These are phyloP conservation scores for Albizia julibrissin DNA, from an alignment of 306 rosid species.

Conservation along the genomic window DNA sequence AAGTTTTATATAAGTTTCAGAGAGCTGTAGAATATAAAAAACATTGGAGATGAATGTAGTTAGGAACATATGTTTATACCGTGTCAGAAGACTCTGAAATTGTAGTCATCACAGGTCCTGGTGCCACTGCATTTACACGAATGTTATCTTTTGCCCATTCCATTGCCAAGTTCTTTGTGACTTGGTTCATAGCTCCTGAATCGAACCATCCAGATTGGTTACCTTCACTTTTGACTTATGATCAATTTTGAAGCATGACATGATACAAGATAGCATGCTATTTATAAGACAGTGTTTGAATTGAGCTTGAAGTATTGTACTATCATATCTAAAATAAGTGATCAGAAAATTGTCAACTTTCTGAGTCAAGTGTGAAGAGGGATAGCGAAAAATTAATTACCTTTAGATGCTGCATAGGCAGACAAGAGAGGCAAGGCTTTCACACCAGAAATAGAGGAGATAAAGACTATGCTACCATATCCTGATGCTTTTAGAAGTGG, in stretches of 20 bases:
- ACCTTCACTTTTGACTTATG: background rate
- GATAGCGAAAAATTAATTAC: background rate
- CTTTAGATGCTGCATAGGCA: conserved; percentile 66
- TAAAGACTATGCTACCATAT: conserved; percentile 38
- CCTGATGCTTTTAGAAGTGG: conserved; percentile 52
- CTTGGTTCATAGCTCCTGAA: conserved; percentile 67
- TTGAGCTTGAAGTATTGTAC: background rate
- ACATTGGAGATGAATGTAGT: background rate
- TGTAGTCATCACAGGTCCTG: conserved; percentile 36
- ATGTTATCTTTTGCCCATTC: conserved; percentile 61
- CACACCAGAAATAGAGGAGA: conserved; percentile 40
- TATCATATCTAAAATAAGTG: background rate
- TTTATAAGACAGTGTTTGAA: background rate
- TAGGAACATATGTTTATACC: conserved; percentile 6
- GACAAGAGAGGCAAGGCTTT: conserved; percentile 38
- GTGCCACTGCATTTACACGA: conserved; percentile 47
- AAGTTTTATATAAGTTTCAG: background rate
- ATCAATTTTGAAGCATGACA: background rate
- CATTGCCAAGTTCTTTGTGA: conserved; percentile 51
- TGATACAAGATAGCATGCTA: background rate
- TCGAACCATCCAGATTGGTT: background rate
- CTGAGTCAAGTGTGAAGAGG: background rate
- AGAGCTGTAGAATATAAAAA: background rate
- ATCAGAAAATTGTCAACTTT: background rate
- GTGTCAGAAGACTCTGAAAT: background rate